phyloP scores from a whole-genome alignment of 73 alveolate genomes.

The Paramecium tetraurelia region DNA sequence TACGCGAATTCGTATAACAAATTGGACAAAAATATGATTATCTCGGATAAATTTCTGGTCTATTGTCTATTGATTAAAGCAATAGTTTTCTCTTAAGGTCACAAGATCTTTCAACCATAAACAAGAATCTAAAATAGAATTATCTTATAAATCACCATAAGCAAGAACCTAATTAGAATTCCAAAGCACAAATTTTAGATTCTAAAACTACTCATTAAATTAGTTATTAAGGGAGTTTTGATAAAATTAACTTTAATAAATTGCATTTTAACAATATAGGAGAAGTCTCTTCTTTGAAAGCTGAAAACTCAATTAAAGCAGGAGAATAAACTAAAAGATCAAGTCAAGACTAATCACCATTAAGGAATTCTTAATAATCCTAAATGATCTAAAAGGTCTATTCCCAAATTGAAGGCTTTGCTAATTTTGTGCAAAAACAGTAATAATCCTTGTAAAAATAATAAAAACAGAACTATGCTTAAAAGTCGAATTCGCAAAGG shows the following conservation, averaged over 20 bases:
- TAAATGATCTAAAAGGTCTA: neutral
- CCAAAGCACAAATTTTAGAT: neutral
- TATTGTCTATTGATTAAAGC: neutral
- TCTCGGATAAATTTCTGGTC: conserved; percentile 39
- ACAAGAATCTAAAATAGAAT: neutral
- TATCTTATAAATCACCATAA: neutral
- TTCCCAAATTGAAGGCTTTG: neutral
- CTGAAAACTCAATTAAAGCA: neutral
- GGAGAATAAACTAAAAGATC: neutral
- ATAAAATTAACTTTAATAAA: neutral
- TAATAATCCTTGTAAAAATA: neutral
- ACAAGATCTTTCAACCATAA: neutral
- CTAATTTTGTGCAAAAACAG: conserved; percentile 14
- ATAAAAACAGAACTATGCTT: neutral
- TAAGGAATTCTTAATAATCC: neutral
- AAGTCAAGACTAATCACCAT: neutral
- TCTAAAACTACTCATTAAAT: neutral
- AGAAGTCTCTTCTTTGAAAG: neutral
- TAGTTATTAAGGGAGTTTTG: neutral
- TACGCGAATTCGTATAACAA: neutral
- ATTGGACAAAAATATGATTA: conserved; percentile 14
- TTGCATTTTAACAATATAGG: neutral
- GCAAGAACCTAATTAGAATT: neutral
- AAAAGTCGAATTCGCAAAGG: neutral
- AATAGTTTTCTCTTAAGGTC: neutral